Evolutionary conservation across 768 basidiomycete species (phyloP), one percentile per base, ranked within the genome.

Genomic region (Guyanaporus albipodus): DNA sequence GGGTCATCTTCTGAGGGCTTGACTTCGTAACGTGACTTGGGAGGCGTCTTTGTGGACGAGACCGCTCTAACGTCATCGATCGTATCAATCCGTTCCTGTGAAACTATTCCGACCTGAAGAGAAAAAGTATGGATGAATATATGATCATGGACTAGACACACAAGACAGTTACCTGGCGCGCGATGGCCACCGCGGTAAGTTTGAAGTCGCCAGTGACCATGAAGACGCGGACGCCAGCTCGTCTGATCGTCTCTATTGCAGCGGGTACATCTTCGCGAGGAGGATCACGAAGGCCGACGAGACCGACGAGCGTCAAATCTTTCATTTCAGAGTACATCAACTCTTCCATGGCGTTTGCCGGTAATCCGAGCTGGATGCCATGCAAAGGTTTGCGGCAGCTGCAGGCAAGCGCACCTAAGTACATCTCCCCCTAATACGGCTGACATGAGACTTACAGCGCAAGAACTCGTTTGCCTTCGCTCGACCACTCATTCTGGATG

Each of bases 201-300:
- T 72, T 64, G 61, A 77, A 77, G 55, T 80, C 79, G 26, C 79
- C 79, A 1, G 79, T 80, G 14, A 80, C 69, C 78, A 80, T 80
- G 54, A 76, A 73, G 26, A 79, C 72, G 14, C 73, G 71, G 44
- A 78, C 71, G 12, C 80, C 78, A 17, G 80, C 80, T 33, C 69
- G 55, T 36, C 73, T 63, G 57, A 75, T 77, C 38, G 72, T 67
- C 15, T 63, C 54, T 2, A 82, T 75, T 11, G 80, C 74, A 6
- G 60, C 64, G 2, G 70, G 64, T 6, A 73, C 73, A 33, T 80
- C 74, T 5, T 70, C 70, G 15, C 80, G 72, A n/a, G 79, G 79
- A 12, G 80, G 80, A 51, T 82, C 80, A 53, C 72, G 71, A 49
- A 82, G 70, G n/a, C 73, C 79, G 15, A 75, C 69, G 1, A 82